Evolutionary conservation across 1,284 basidiomycete genomes (phyloP).

Genomic region (Waitea zeae): DNA sequence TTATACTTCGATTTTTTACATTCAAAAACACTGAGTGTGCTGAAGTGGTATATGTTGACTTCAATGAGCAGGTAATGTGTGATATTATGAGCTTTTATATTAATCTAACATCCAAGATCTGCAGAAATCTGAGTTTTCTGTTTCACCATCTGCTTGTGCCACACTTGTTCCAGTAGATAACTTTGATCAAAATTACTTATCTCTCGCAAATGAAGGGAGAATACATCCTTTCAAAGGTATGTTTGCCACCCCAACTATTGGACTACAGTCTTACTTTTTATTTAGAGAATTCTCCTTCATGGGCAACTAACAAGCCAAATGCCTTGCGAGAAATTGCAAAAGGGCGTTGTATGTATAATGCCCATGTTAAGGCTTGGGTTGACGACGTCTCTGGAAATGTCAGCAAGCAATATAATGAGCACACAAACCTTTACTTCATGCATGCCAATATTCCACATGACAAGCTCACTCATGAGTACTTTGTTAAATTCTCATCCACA

Average conservation of each 20-base stretch:
- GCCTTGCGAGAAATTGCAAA: slow-evolving; percentile 2
- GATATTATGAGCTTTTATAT: background rate
- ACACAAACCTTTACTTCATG: slow-evolving; percentile 9
- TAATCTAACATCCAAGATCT: background rate
- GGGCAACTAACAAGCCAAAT: slow-evolving; percentile 1
- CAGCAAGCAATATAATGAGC: slow-evolving; percentile 10
- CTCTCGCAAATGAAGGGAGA: background rate
- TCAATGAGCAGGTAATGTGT: background rate
- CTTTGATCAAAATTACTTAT: background rate
- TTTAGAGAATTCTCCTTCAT: background rate
- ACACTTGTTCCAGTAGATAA: background rate
- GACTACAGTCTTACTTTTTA: background rate
- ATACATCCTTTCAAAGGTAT: background rate
- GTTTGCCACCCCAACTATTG: background rate
- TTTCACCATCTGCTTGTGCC: background rate
- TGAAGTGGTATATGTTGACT: slow-evolving; percentile 3
- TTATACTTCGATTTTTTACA: slow-evolving; percentile 8
- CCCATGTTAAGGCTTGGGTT: slow-evolving; percentile 5
- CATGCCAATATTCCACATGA: slow-evolving; percentile 7
- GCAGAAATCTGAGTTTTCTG: background rate
- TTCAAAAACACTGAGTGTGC: slow-evolving; percentile 4
- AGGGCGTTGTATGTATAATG: background rate
- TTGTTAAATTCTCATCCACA: slow-evolving; percentile 10
- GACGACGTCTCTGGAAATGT: slow-evolving; percentile 13
- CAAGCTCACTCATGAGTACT: slow-evolving; percentile 9